Evolutionary conservation across 768 basidiomycete species (phyloP), one percentile per base, ranked within the genome.

Genomic region (Botryobasidium botryosum): DNA sequence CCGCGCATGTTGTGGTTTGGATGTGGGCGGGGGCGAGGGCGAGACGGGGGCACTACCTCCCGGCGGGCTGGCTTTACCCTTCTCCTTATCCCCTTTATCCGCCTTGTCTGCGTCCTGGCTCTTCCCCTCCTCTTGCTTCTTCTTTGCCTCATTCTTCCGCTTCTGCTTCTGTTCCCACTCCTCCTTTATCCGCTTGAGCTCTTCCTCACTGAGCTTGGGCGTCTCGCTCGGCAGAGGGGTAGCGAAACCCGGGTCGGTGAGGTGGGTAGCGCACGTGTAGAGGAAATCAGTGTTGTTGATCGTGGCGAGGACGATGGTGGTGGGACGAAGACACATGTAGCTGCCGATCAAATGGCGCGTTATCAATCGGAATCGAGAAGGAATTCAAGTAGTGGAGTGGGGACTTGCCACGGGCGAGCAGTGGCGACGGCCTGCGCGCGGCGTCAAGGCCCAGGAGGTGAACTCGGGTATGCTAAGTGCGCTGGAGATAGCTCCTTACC

Each of bases 291-390:
- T 65, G 6, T 80, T 77, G 56, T 83, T 75, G 50, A 79, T 63
- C 3, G 87, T 92, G 18, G 87, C 82, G 18, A 94, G 74, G 25
- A 91, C 88, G 10, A 72, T 82, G 17, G 71, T 74, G 0, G 87
- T 86, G 6, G 82, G 81, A 55, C 78, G 76, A 59, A 69, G 71
- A 65, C 90, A 64, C 37, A 62, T 57, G 44, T 60, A 61, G 43
- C 60, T 47, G 27, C 23, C 13, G 26, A n/a, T 31, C 35, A 12
- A n/a, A 31, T 18, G 26, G 13, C 15, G 17, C 3, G 15, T n/a
- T n/a, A n/a, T 43, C 15, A 27, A 24, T n/a, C 17, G 23, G 37
- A 23, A 32, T 13, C 13, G 44, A 44, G 12, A 29, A 18, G 6
- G 21, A 41, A 42, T 15, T 6, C 23, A 21, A 42, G 20, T 86